Evolutionary conservation across 108 stramenopile genomes (phyloP), one percentile per base, ranked within the genome.

Genomic region (Conticribra weissflogii): DNA sequence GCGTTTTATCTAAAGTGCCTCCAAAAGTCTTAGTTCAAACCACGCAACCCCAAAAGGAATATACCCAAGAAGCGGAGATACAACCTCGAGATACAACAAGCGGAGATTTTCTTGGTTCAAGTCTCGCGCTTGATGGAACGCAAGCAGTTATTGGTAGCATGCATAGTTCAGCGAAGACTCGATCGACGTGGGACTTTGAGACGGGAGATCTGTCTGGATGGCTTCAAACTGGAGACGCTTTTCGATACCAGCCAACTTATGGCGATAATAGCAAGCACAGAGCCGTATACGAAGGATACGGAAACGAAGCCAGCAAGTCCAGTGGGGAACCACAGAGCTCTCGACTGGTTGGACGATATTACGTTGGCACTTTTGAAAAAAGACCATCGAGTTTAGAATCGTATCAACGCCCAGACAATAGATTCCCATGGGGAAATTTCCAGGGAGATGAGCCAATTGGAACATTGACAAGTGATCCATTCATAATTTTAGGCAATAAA

Each of bases 141-240:
- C 68, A 73, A 46, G 59, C 83, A 2, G 36, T 88, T 12, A 75
- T 92, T 53, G 91, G 93, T 18, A 90, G 89, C 23, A 71, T 61
- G 30, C 68, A 51, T 31, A 83, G 82, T 58, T 33, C 71, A 25
- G 85, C 84, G 31, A 76, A 67, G 28, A 59, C 86, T 9, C 27
- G 68, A 28, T 88, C 88, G 17, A 89, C 89, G 14, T 95, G 91
- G 89, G 88, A 92, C 59, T 95, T 95, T 64, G 93, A 95, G 71
- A 89, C 93, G 8, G 93, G 89, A 24, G 85, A 84, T 54, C 61
- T 95, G 47, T 36, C 49, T 0, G 93, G 93, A 2, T 95, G 91
- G 93, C 69, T 50, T 41, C 36, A 41, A n/a, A 88, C 91, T 0
- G 93, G 93, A 23, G 63, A 47, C 30, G 91, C 91, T 15, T 92